Percentiles rank a stretch among this genome's conserved stretches.
phyloP scores from a whole-genome alignment of 1,284 basidiomycete species.

The Coniophora puteana region DNA sequence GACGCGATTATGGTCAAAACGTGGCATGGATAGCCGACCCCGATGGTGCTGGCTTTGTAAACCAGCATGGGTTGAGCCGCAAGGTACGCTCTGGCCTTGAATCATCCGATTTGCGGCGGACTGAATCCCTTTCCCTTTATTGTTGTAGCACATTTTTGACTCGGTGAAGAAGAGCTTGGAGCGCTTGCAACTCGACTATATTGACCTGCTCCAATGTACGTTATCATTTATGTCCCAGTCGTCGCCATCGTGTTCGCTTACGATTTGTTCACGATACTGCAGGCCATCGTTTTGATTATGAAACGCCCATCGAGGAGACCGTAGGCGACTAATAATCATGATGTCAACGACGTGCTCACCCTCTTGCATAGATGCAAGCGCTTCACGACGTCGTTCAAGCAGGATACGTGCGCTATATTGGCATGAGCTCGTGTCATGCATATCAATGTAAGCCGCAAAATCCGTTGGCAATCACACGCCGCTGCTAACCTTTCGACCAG shows the following conservation, averaged over 20 bases:
- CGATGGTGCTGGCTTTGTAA: conserved; percentile 51
- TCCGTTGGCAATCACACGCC: conserved; percentile 19
- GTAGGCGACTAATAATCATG: conserved; percentile 10
- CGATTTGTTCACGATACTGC: neutral
- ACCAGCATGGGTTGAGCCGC: conserved; percentile 51
- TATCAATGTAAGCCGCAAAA: conserved; percentile 33
- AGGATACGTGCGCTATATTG: conserved; percentile 55
- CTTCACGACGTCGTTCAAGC: conserved; percentile 52
- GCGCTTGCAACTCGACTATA: conserved; percentile 66
- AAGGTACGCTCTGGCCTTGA: conserved; percentile 37
- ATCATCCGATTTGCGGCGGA: too few species aligned
- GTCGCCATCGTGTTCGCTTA: neutral
- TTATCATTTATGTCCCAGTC: too few species aligned
- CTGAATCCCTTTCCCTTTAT: neutral
- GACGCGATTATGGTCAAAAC: conserved; percentile 21
- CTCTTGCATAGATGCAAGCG: conserved; percentile 45
- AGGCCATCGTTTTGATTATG: conserved; percentile 28
- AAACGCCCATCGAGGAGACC: conserved; percentile 30
- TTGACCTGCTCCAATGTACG: conserved; percentile 64
- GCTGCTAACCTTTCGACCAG: conserved; percentile 21
- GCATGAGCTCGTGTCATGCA: conserved; percentile 43
- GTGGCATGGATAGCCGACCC: conserved; percentile 17
- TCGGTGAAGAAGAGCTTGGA: conserved; percentile 63
- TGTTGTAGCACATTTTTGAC: conserved; percentile 61
- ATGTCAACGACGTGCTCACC: neutral